Evolutionary conservation across 2,329 filamentous ascomycete species (phyloP).

Genomic region (Cadophora malorum): DNA sequence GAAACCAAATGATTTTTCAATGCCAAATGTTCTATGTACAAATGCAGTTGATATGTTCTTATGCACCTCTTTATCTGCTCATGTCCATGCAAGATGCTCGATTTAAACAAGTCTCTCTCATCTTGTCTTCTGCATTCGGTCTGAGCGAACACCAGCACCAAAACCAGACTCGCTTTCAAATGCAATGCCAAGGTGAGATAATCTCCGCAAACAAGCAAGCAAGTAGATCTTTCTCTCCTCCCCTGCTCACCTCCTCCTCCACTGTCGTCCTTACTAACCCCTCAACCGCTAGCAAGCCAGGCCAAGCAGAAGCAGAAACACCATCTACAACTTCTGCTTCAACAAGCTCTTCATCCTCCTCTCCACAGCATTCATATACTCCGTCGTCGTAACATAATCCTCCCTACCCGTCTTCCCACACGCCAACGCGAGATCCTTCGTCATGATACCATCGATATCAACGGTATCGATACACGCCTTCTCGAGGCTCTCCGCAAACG

Average conservation of each 20-base stretch:
- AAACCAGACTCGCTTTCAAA: background rate
- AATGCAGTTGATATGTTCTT: slow-evolving; percentile 10
- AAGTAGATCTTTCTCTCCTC: background rate
- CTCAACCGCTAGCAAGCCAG: too few relatives aligned
- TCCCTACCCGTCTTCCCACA: slow-evolving; percentile 85
- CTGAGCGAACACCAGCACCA: too few relatives aligned
- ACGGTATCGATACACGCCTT: slow-evolving; percentile 94
- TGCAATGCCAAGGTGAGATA: background rate
- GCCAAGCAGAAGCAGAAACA: background rate
- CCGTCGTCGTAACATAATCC: slow-evolving; percentile 88
- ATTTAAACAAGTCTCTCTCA: slow-evolving; percentile 4
- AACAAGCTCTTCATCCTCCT: slow-evolving; percentile 81
- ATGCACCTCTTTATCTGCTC: background rate
- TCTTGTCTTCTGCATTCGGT: background rate
- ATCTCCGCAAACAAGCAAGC: background rate
- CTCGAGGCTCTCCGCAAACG: slow-evolving; percentile 92
- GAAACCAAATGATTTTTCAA: background rate
- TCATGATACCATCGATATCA: slow-evolving; percentile 95
- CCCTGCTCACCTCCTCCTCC: too few relatives aligned
- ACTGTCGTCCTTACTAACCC: background rate
- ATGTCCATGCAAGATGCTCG: slow-evolving; percentile 7
- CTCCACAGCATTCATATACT: slow-evolving; percentile 95
- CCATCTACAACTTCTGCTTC: slow-evolving; percentile 72
- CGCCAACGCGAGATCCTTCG: slow-evolving; percentile 96
- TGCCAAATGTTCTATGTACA: slow-evolving; percentile 13